Percentiles rank a stretch among this genome's conserved stretches.
phyloP scores from a whole-genome alignment of 2,329 filamentous ascomycete species.

The Stromatinia cepivora region DNA sequence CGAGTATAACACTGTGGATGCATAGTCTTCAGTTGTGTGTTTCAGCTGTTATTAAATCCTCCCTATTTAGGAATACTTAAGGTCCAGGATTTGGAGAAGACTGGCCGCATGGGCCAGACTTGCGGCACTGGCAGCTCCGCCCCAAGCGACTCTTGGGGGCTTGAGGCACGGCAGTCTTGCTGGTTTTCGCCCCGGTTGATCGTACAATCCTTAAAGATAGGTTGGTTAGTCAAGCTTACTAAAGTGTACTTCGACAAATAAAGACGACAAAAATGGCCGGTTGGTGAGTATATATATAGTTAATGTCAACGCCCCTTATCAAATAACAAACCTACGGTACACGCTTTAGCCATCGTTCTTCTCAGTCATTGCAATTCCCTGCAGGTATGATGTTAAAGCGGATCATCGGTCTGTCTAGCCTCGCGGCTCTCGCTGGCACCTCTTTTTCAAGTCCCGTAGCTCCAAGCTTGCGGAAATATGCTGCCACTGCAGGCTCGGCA shows the following conservation, averaged over 20 bases:
- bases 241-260: no score
- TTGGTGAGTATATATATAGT: conserved; percentile 18
- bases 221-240: conserved; percentile 7
- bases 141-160: conserved; percentile 5
- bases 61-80: conserved; percentile 13
- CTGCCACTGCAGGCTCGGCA: neutral
- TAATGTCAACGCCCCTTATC: conserved; percentile 18
- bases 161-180: conserved; percentile 19
- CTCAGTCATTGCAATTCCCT: conserved; percentile 22
- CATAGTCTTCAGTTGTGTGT: conserved; percentile 17
- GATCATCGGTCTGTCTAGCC: no score
- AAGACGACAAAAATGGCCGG: no score
- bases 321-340: conserved; percentile 17
- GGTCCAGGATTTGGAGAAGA: neutral
- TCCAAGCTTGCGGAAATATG: neutral
- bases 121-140: conserved; percentile 13
- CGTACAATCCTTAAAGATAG: conserved; percentile 11
- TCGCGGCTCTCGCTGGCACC: conserved; percentile 11
- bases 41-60: conserved; percentile 13
- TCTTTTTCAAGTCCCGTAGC: conserved; percentile 9
- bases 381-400: conserved; percentile 22
- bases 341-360: conserved; percentile 21
- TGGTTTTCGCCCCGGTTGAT: conserved; percentile 12
- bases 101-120: conserved; percentile 20
- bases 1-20: conserved; percentile 18